These are phyloP conservation scores for Aspergillus calidoustus DNA, from an alignment of 2,329 filamentous ascomycete species.

Conservation along the genomic window DNA sequence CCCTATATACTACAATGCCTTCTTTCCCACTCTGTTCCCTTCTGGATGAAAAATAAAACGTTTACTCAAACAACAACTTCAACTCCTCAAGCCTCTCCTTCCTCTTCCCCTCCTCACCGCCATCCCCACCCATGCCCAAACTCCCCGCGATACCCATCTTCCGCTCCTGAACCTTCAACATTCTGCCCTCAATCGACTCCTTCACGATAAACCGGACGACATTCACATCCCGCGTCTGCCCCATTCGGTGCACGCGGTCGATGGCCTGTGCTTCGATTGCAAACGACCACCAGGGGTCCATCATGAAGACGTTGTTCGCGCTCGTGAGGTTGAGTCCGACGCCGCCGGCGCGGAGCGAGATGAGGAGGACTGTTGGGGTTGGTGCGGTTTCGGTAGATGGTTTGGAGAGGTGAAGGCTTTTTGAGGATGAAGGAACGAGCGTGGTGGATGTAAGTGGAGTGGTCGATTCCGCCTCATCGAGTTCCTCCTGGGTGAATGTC, in stretches of 20 bases:
- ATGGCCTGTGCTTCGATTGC: slow-evolving; percentile 96
- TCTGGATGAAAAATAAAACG: too few relatives aligned
- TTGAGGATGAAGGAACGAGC: background rate
- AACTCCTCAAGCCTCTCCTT: slow-evolving; percentile 91
- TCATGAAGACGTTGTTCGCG: slow-evolving; percentile 92
- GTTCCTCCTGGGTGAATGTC: slow-evolving; percentile 40
- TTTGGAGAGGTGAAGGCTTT: slow-evolving; percentile 20
- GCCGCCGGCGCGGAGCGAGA: slow-evolving; percentile 86
- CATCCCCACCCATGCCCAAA: slow-evolving; percentile 89
- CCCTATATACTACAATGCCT: too few relatives aligned
- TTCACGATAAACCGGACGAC: slow-evolving; percentile 89
- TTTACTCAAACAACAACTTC: slow-evolving; percentile 72
- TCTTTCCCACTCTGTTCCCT: too few relatives aligned
- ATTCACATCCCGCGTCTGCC: slow-evolving; percentile 82
- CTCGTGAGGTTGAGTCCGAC: slow-evolving; percentile 92
- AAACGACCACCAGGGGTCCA: slow-evolving; percentile 99
- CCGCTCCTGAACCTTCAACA: slow-evolving; percentile 89
- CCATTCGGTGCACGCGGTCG: slow-evolving; percentile 96
- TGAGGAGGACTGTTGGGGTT: slow-evolving; percentile 66
- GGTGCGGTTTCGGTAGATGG: background rate
- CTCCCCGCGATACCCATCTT: slow-evolving; percentile 90
- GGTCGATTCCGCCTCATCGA: slow-evolving; percentile 38
- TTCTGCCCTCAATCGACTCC: slow-evolving; percentile 91
- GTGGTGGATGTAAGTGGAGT: background rate
- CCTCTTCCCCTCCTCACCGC: slow-evolving; percentile 87